Base-by-base conservation (phyloP, 768 basidiomycete genomes). In the Rhodotorula diobovata region DNA sequence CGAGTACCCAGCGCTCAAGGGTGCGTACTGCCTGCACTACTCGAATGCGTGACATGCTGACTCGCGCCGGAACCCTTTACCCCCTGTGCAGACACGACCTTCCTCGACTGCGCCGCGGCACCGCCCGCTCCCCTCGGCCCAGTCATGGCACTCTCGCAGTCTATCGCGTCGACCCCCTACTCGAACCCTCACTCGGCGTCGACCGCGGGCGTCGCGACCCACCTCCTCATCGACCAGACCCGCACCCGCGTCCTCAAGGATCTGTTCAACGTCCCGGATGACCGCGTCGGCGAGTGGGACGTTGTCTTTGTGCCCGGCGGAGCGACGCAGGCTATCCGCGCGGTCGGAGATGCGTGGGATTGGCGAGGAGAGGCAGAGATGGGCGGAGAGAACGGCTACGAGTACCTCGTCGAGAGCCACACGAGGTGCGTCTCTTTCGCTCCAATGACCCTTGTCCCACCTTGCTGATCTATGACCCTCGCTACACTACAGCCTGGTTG, bases 161-260 rank as follows among this genome's bases (percentile, higher is more conserved):
- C 41, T 7, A 45, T 76, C 37, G 30, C 63, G 0, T 58, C 67
- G 20, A 70, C 45, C 21, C 75, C 75, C 18, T 74, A 67, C 55
- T 59, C 68, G 28, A 77, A 77, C 57, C 77, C 78, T 8, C 77
- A 79, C 57, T 78, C 77, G 0, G 62, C 63, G 23, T 77, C 76
- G 32, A 69, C 73, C 1, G 57, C 77, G 0, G 60, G 63, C 15
- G 43, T 30, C 18, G 48, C 51, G 11, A 76, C 76, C 30, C 43
- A 67, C 21, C 50, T 54, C 45, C 35, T 43, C 21, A 71, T 79
- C 67, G 71, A 53, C 28, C 3, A 32, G 20, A 56, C 67, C 16
- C 74, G 77, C 18, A 14, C 58, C 2, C 41, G 70, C 16, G 74
- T 79, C 18, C 61, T 77, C 28, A 11, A 37, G 5, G 60, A 71